These are phyloP conservation scores for Boletellus emodensis DNA, from an alignment of 768 basidiomycete genomes.

Conservation along the genomic window DNA sequence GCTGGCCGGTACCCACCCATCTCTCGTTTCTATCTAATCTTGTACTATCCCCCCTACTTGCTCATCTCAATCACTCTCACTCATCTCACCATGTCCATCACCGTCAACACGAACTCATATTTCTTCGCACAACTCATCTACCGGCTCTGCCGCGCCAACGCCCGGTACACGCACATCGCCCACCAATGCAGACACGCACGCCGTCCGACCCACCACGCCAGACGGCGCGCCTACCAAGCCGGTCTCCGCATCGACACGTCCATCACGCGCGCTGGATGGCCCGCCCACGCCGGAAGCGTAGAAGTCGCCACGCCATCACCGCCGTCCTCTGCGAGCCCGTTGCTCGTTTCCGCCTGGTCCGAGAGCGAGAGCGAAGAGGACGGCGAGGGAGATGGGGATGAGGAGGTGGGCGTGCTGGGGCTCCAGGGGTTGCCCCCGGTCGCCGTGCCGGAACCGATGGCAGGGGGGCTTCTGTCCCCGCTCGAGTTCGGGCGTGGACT, in stretches of 20 bases:
- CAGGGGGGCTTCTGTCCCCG: background rate
- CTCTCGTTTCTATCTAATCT: background rate
- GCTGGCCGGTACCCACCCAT: conserved; percentile 14
- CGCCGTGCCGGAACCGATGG: background rate
- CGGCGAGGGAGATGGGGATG: background rate
- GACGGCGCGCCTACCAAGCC: conserved; percentile 41
- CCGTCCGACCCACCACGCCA: conserved; percentile 44
- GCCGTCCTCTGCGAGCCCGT: conserved; percentile 37
- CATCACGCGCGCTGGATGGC: conserved; percentile 29
- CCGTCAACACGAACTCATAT: background rate
- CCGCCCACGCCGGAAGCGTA: conserved; percentile 6
- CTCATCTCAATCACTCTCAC: background rate
- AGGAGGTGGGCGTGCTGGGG: background rate
- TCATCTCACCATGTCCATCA: background rate
- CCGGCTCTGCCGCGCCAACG: conserved; percentile 43
- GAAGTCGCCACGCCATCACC: conserved; percentile 31
- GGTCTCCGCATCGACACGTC: conserved; percentile 43
- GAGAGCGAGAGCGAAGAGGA: background rate
- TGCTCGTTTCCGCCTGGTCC: too few relatives aligned
- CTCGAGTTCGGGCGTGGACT: conserved; percentile 1
- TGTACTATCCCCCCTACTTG: too few relatives aligned
- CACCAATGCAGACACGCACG: conserved; percentile 33
- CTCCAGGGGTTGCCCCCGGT: background rate
- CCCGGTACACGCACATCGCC: conserved; percentile 38
- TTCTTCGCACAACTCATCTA: conserved; percentile 35